Evolutionary conservation across 2,329 filamentous ascomycete genomes (phyloP).

Genomic region (Apiospora arundinis): DNA sequence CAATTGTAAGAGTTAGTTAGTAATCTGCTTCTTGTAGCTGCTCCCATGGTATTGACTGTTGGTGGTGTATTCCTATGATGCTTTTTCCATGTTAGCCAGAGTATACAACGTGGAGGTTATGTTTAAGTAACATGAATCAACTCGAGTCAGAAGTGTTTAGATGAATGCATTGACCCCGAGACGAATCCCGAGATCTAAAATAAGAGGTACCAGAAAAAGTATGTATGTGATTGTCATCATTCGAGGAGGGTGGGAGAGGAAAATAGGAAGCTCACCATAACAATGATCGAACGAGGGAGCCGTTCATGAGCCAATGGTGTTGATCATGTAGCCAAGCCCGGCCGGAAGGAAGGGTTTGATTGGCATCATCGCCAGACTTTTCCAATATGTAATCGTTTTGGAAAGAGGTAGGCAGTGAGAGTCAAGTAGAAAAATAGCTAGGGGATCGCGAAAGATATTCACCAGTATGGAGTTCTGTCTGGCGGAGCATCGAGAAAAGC

Average conservation of each 20-base stretch:
- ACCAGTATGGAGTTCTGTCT: background rate
- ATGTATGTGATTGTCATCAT: constrained; percentile 74
- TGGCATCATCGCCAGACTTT: background rate
- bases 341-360: background rate
- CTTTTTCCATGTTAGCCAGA: background rate
- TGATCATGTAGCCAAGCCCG: background rate
- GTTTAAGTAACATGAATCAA: background rate
- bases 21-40: background rate
- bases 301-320: background rate
- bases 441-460: background rate
- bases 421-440: background rate
- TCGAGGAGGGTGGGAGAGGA: constrained; percentile 32
- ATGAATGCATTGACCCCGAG: constrained; percentile 80
- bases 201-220: constrained; percentile 97
- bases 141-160: constrained; percentile 79
- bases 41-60: background rate
- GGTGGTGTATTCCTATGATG: background rate
- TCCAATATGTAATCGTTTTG: background rate
- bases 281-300: background rate
- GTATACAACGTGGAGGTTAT: background rate
- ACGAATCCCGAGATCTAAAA: constrained; percentile 65
- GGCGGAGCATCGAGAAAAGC: background rate
- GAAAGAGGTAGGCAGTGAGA: background rate
- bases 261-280: constrained; percentile 9
- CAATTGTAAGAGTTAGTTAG: background rate